These are phyloP conservation scores for Thraustochytrium sp. DNA, from an alignment of 352 stramenopile genomes.

Conservation along the genomic window DNA sequence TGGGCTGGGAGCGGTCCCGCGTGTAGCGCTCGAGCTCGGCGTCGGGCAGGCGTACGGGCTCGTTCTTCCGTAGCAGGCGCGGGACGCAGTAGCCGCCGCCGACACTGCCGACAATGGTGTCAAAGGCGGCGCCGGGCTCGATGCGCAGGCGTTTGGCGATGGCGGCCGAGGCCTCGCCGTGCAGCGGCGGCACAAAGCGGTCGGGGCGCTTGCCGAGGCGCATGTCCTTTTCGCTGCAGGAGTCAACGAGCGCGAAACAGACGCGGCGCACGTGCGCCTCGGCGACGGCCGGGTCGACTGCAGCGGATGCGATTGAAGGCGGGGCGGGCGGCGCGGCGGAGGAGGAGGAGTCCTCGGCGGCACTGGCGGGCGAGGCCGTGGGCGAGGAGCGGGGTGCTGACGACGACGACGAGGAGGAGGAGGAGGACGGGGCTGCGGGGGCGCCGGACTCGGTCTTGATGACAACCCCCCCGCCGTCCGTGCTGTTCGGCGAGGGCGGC, in stretches of 20 bases:
- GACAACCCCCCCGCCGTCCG: too few species aligned
- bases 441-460: too few species aligned
- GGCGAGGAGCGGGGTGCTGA: too few species aligned
- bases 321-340: background rate
- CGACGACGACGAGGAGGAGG: too few species aligned
- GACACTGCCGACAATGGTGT: too few species aligned
- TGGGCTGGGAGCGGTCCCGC: background rate
- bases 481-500: too few species aligned
- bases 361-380: too few species aligned
- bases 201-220: background rate
- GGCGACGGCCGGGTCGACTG: background rate
- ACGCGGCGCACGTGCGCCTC: background rate
- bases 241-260: constrained; percentile 11
- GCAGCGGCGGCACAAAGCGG: background rate
- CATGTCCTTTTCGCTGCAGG: background rate
- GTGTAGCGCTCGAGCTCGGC: background rate
- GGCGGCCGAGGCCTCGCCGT: too few species aligned
- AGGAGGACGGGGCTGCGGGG: too few species aligned
- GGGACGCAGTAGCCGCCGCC: too few species aligned
- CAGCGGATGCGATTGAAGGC: too few species aligned
- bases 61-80: background rate
- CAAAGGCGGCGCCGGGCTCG: too few species aligned
- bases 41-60: background rate
- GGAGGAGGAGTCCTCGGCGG: background rate
- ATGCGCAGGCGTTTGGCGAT: background rate